phyloP scores from a whole-genome alignment of 495 filamentous ascomycete species.

The Bathelium albidoporum region DNA sequence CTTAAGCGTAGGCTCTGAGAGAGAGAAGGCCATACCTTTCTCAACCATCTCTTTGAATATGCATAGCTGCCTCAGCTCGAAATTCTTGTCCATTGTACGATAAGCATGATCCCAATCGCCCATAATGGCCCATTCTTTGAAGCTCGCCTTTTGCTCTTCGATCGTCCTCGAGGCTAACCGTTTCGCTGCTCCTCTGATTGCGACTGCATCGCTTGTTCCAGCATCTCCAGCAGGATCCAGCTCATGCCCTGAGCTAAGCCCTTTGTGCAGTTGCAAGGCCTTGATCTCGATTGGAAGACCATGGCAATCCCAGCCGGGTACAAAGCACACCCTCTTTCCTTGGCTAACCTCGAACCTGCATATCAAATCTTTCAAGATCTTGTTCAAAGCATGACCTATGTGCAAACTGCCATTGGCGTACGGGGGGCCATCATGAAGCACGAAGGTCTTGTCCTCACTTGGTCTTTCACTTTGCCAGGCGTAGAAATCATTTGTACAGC shows the following conservation, averaged over 20 bases:
- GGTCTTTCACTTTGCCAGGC: constrained; percentile 55
- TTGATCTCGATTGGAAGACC: constrained; percentile 96
- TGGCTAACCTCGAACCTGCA: constrained; percentile 66
- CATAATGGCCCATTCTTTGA: constrained; percentile 81
- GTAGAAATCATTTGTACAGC: constrained; percentile 83
- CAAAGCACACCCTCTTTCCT: constrained; percentile 71
- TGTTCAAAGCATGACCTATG: constrained; percentile 95
- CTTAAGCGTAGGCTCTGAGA: background rate
- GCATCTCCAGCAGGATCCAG: constrained; percentile 14
- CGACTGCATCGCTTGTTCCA: constrained; percentile 25
- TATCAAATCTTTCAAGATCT: constrained; percentile 92
- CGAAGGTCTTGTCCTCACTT: constrained; percentile 44
- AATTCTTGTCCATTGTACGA: constrained; percentile 82
- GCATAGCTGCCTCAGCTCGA: constrained; percentile 75
- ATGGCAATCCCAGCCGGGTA: constrained; percentile 98
- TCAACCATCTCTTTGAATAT: constrained; percentile 80
- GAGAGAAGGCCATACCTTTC: constrained; percentile 41
- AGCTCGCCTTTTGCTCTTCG: constrained; percentile 69
- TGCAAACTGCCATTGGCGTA: constrained; percentile 95
- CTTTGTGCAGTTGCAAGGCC: constrained; percentile 57
- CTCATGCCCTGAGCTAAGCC: constrained; percentile 13
- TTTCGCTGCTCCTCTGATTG: constrained; percentile 61
- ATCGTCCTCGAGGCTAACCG: constrained; percentile 65
- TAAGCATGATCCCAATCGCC: constrained; percentile 86
- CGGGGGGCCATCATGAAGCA: constrained; percentile 91